Evolutionary conservation across 371 early-diverging fungal species (phyloP), one percentile per base, ranked within the genome.

Genomic region (Syncephalis fuscata): DNA sequence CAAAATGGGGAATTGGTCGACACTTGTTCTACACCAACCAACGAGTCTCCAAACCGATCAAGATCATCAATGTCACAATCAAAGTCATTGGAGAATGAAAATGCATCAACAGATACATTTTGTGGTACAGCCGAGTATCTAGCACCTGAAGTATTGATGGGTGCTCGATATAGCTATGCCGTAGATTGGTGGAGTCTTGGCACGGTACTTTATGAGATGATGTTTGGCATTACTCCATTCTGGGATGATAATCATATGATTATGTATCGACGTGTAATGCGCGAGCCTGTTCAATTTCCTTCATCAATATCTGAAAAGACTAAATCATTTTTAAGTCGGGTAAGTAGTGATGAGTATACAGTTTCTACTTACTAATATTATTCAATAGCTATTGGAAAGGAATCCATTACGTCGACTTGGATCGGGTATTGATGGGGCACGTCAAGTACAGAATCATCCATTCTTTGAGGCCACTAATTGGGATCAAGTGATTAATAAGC

Each of bases 111-210:
- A 42, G 79, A 78, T 49, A 95, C 95, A 0, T 89, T 92, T 53
- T 92, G 95, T 57, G 98, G 98, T 7, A 94, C 98, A 2, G 83
- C 93, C 2, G 95, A 91, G 47, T 88, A 87, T 45, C 60, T 84
- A 19, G 92, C 98, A 0, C 97, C 97, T 1, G 98, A 97, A 57
- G 81, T 94, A 21, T 66, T 98, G 9, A 55, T 65, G 38, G 82
- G 80, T 0, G 68, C 74, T 9, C 70, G 74, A 23, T 94, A 95
- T 53, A 85, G 87, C 5, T 84, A 77, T 54, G 74, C 73, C 11
- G 88, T 89, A 7, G 99, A 99, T 64, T 82, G 91, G 74, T 99
- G 99, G 99, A 80, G 91, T 38, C 68, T 95, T 5, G 99, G 98
- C 0, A 85, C 92, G 0, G 69, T 96, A 20, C 69, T 95, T 39